A percentile compares a stretch with the other conserved stretches of the same genome.
phyloP scores from a whole-genome alignment of 345 rosid species.

The Microcos paniculata region DNA sequence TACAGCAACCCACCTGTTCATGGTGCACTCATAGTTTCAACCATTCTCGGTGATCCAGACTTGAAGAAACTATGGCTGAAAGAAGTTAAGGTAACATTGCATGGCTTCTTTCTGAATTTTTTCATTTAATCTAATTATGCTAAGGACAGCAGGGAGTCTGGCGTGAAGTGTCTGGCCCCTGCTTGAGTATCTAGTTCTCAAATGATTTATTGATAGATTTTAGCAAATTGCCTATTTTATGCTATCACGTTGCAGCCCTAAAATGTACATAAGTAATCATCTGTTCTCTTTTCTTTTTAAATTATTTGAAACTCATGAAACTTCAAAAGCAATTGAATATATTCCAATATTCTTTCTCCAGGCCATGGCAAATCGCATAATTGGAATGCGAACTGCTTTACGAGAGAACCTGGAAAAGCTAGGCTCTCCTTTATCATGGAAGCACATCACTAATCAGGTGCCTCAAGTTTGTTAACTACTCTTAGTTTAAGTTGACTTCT shows the following conservation, averaged over 20 bases:
- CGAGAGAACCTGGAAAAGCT: constrained; percentile 79
- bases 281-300: background rate
- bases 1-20: constrained; percentile 96
- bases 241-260: background rate
- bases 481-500: background rate
- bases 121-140: too few species aligned
- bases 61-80: constrained; percentile 85
- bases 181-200: background rate
- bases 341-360: constrained; percentile 17
- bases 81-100: constrained; percentile 74
- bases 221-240: background rate
- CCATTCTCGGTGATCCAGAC: constrained; percentile 70
- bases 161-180: background rate
- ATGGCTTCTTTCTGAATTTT: background rate
- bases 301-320: background rate
- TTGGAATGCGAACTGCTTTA: constrained; percentile 77
- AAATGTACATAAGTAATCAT: background rate
- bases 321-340: background rate
- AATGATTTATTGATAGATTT: background rate
- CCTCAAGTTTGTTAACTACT: background rate
- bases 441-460: constrained; percentile 91
- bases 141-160: background rate
- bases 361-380: constrained; percentile 97
- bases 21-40: constrained; percentile 83
- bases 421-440: constrained; percentile 83